Percentiles rank a stretch among this genome's conserved stretches.
These are phyloP conservation scores for Coemansia sp. DNA, from an alignment of 192 early-diverging fungal genomes.

Conservation along the genomic window DNA sequence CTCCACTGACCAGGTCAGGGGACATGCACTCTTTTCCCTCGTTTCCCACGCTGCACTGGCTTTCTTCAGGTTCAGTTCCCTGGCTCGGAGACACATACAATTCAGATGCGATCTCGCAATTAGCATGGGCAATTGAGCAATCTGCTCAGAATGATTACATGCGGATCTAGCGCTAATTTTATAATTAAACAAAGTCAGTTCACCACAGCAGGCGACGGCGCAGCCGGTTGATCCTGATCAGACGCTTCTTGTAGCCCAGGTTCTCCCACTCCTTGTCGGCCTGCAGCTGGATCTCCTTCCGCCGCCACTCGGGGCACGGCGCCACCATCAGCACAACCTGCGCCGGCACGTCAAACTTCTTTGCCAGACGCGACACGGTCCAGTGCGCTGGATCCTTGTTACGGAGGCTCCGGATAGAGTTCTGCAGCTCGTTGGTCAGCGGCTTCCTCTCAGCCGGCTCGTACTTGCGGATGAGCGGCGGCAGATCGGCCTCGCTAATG, in stretches of 20 bases:
- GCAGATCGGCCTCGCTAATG: slow-evolving; percentile 46
- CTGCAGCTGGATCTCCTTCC: slow-evolving; percentile 38
- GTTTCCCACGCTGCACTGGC: slow-evolving; percentile 16
- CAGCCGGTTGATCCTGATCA: slow-evolving; percentile 51
- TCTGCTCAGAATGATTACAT: neutral
- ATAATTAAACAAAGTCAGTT: slow-evolving; percentile 1
- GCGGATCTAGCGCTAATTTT: neutral
- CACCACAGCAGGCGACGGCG: slow-evolving; percentile 51
- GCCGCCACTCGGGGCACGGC: slow-evolving; percentile 40
- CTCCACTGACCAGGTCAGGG: neutral
- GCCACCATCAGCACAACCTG: slow-evolving; percentile 31
- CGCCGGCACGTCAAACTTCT: slow-evolving; percentile 44
- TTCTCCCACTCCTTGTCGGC: slow-evolving; percentile 45
- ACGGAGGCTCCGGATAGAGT: slow-evolving; percentile 34
- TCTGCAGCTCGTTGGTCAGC: slow-evolving; percentile 31
- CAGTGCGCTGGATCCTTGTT: slow-evolving; percentile 51
- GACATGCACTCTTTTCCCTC: neutral
- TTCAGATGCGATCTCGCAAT: too few species aligned
- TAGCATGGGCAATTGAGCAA: too few species aligned
- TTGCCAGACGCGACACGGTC: slow-evolving; percentile 49
- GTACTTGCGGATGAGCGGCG: slow-evolving; percentile 34
- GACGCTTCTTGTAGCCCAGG: slow-evolving; percentile 48
- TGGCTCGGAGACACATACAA: neutral
- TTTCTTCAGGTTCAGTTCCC: neutral
- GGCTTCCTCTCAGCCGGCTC: slow-evolving; percentile 8